These are phyloP conservation scores for Sporobolomyces phaffii DNA, from an alignment of 768 basidiomycete species.

Conservation along the genomic window DNA sequence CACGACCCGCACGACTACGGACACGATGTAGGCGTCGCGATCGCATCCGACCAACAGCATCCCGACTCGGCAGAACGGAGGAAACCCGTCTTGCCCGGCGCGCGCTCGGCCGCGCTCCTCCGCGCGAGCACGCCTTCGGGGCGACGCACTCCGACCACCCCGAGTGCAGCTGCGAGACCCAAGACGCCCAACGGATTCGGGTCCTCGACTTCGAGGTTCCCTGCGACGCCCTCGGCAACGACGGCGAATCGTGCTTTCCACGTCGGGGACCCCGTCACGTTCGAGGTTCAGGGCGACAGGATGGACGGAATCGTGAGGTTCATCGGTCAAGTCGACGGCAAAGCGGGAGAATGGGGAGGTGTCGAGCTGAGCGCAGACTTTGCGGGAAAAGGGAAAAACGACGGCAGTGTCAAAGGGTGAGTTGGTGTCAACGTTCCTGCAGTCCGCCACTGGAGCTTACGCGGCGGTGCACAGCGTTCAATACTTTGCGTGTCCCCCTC, in stretches of 20 bases:
- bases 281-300: conserved; percentile 68
- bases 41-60: background rate
- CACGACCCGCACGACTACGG: conserved; percentile 24
- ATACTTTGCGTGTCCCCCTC: conserved; percentile 78
- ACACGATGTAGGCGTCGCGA: conserved; percentile 11
- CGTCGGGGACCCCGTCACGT: conserved; percentile 73
- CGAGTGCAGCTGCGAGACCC: background rate
- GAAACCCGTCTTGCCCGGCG: conserved; percentile 19
- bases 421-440: conserved; percentile 44
- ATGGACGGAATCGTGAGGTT: conserved; percentile 74
- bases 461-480: conserved; percentile 53
- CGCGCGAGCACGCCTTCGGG: background rate
- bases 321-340: conserved; percentile 79
- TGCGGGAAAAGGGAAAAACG: conserved; percentile 86
- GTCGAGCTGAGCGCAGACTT: conserved; percentile 83
- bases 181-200: conserved; percentile 32
- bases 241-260: conserved; percentile 43
- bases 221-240: background rate
- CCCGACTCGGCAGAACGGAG: conserved; percentile 5
- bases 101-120: background rate
- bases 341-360: conserved; percentile 85
- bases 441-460: background rate
- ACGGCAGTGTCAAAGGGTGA: conserved; percentile 82
- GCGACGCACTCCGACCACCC: conserved; percentile 16
- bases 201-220: conserved; percentile 6